These are phyloP conservation scores for Ilex asprella DNA, from an alignment of 257 asterid genomes.

Conservation along the genomic window DNA sequence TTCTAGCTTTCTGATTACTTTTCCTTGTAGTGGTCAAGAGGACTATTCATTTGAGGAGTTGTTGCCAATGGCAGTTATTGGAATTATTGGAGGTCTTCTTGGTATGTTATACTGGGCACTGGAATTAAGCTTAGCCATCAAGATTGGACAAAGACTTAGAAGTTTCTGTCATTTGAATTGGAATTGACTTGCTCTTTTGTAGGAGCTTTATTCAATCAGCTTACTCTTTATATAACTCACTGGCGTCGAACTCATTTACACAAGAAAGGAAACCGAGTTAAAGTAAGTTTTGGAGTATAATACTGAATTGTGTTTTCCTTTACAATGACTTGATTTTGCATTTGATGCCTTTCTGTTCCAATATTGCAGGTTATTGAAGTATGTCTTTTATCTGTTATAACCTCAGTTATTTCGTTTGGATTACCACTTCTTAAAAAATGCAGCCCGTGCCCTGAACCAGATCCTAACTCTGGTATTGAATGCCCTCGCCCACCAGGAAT, in stretches of 20 bases:
- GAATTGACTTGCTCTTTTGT: slow-evolving; percentile 9
- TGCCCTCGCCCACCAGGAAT: slow-evolving; percentile 98
- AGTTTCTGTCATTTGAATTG: slow-evolving; percentile 14
- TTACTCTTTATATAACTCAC: slow-evolving; percentile 67
- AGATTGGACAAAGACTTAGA: neutral
- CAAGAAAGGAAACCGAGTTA: slow-evolving; percentile 81
- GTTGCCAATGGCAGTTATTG: slow-evolving; percentile 96
- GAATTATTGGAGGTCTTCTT: slow-evolving; percentile 96
- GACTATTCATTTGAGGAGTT: slow-evolving; percentile 93
- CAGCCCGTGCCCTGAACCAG: slow-evolving; percentile 91
- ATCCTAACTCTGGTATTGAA: slow-evolving; percentile 72
- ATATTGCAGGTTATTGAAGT: slow-evolving; percentile 77
- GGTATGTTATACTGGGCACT: slow-evolving; percentile 42
- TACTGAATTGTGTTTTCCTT: neutral
- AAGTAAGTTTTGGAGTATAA: slow-evolving; percentile 44
- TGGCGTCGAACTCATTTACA: slow-evolving; percentile 94
- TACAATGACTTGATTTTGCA: neutral
- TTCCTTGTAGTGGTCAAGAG: slow-evolving; percentile 87
- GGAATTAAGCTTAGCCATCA: slow-evolving; percentile 12
- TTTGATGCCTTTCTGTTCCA: neutral
- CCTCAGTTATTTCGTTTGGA: slow-evolving; percentile 87
- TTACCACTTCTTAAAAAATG: slow-evolving; percentile 83
- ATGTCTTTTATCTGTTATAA: slow-evolving; percentile 76
- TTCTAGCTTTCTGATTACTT: slow-evolving; percentile 28
- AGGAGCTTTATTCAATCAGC: slow-evolving; percentile 98